Conservation (phyloP, 441 rosid genomes). For the Manihot esculenta region DNA sequence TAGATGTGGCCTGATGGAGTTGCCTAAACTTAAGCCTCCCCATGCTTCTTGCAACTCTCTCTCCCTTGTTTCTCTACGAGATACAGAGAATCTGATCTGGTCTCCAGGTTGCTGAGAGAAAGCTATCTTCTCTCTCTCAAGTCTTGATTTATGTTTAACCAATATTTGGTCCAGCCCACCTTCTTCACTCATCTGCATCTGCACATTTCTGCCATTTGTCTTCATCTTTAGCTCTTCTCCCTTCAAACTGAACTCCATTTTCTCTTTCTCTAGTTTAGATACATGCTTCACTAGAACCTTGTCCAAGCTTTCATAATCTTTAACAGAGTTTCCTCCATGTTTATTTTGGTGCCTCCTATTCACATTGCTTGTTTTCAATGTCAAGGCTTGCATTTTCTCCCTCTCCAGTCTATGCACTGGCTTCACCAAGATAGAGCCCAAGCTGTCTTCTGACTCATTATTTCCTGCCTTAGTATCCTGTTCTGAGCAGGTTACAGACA, state of each 20-base stretch:
- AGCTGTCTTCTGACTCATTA: conserved; percentile 38
- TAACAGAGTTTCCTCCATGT: conserved; percentile 23
- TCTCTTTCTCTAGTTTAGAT: conserved; percentile 55
- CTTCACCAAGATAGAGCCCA: conserved; percentile 57
- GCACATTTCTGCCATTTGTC: conserved; percentile 32
- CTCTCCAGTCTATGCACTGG: conserved; percentile 53
- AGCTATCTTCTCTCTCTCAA: conserved; percentile 54
- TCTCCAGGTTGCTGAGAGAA: conserved; percentile 35
- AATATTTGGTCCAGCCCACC: conserved; percentile 51
- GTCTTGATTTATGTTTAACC: conserved; percentile 51
- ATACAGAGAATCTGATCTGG: conserved; percentile 26
- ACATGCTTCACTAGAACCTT: conserved; percentile 55
- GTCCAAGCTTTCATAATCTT: conserved; percentile 58
- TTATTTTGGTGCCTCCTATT: conserved; percentile 35
- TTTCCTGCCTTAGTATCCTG: background rate
- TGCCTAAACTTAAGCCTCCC: conserved; percentile 89
- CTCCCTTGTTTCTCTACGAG: conserved; percentile 68
- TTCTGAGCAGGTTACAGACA: too few species aligned
- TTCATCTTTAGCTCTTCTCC: conserved; percentile 47
- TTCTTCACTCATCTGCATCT: conserved; percentile 19
- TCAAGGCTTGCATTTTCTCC: conserved; percentile 42
- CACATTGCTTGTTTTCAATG: conserved; percentile 33
- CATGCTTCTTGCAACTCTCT: conserved; percentile 86
- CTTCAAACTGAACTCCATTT: conserved; percentile 38
- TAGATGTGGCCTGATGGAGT: conserved; percentile 61